Conservation (phyloP, 2,329 filamentous ascomycete species). For the Penicillium freii region DNA sequence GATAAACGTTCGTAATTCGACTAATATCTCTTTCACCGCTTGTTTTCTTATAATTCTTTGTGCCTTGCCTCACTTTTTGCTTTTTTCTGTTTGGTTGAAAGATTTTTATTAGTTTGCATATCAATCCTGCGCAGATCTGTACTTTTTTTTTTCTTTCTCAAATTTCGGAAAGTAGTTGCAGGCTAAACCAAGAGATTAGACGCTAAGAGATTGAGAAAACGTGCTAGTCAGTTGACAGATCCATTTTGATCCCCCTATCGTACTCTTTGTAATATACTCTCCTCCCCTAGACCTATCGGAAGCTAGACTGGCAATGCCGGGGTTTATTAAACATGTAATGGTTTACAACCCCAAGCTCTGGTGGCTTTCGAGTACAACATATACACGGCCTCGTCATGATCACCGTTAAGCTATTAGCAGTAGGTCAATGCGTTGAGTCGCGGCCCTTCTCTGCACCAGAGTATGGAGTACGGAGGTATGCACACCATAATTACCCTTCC, state of each 20-base stretch:
- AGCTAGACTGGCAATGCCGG: neutral
- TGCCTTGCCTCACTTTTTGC: constrained; percentile 9
- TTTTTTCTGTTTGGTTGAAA: constrained; percentile 9
- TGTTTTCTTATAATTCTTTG: constrained; percentile 9
- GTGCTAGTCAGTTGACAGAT: constrained; percentile 18
- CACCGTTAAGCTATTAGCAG: constrained; percentile 15
- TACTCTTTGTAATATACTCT: neutral
- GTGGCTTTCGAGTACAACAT: constrained; percentile 5
- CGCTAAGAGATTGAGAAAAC: neutral
- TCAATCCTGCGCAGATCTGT: constrained; percentile 8
- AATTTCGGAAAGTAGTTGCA: constrained; percentile 5
- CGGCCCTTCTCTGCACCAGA: constrained; percentile 14
- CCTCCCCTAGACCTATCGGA: constrained; percentile 2
- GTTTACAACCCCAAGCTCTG: neutral
- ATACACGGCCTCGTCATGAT: constrained; percentile 19
- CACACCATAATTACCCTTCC: constrained; percentile 25
- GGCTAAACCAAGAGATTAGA: neutral
- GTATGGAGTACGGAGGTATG: constrained; percentile 9
- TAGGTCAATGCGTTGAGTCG: constrained; percentile 23
- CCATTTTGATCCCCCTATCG: constrained; percentile 9
- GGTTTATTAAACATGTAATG: neutral
- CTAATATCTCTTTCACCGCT: constrained; percentile 22
- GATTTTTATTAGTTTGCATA: constrained; percentile 2
- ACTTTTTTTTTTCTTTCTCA: neutral
- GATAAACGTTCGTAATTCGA: constrained; percentile 20